Evolutionary conservation across 805 yeast genomes (phyloP), one percentile per base, ranked within the genome.

Genomic region (Kluyveromyces dobzhanskii): DNA sequence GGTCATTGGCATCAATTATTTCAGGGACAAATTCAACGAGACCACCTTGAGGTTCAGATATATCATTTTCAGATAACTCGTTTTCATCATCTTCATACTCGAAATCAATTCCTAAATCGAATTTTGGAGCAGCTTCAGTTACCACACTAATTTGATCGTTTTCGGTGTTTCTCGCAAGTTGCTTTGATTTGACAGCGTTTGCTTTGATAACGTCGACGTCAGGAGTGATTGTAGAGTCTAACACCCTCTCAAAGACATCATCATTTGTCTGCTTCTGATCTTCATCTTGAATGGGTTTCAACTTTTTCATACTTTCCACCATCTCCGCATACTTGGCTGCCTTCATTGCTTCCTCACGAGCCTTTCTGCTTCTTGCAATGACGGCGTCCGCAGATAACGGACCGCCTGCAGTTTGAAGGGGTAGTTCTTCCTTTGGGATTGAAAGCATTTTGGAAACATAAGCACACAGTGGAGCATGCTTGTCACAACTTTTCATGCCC

Each of bases 381-480:
- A 80, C 60, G 44, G 80, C 85, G 48, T 76, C 80, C 4, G 66
- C 68, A 0, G 76, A 60, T 35, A 71, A 49, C 1, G 62, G 55
- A 21, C 61, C 62, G 28, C 62, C 59, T 2, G 64, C 50, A 30
- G 66, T 64, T 21, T 71, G 73, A 26, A 65, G 64, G 1, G 97
- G 96, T 17, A 90, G 63, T 40, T 87, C 96, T 14, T 69, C 73
- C 40, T 78, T 80, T 1, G 95, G 95, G 16, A 92, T 71, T 0
- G 96, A 85, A 1, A 92, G 59, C 66, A 90, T 84, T 52, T 92
- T 92, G 1, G 97, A 86, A 0, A 90, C 85, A 58, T 81, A 92
- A 0, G 94, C 94, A 51, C 74, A 69, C 2, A 66, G 65, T 0
- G 85, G 78, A 1, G 88, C 84, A 1, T 65, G 51, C n/a, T 70